phyloP scores from a whole-genome alignment of 257 asterid genomes.

The Forsythia viridissima region DNA sequence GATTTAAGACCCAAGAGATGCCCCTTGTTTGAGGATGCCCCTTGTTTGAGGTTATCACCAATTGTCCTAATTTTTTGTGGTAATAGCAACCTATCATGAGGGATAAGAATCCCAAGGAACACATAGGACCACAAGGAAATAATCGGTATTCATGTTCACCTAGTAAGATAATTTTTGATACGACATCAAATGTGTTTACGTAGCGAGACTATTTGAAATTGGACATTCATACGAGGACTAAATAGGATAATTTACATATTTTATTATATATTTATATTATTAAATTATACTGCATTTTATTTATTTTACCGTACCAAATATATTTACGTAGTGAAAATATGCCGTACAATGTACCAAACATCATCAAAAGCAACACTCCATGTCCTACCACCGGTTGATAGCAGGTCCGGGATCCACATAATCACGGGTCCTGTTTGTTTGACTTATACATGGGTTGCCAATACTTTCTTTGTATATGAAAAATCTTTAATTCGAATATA shows the following conservation, averaged over 20 bases:
- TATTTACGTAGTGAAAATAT: no score
- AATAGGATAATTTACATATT: no score
- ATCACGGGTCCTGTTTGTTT: conserved; percentile 20
- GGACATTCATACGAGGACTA: neutral
- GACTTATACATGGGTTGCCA: conserved; percentile 21
- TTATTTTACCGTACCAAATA: no score
- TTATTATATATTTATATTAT: no score
- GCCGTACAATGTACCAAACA: no score
- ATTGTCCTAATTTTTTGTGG: neutral
- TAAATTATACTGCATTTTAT: no score
- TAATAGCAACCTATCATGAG: neutral
- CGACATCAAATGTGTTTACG: neutral
- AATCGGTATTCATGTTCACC: neutral
- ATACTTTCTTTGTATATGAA: neutral
- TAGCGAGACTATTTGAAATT: neutral
- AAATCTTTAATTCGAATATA: neutral
- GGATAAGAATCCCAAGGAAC: neutral
- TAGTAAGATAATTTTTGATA: neutral
- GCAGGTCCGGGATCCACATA: conserved; percentile 25
- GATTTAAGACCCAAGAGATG: neutral
- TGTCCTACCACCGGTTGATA: neutral
- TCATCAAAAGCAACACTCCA: no score
- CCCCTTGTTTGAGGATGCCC: neutral
- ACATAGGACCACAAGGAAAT: neutral
- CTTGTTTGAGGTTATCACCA: neutral